These are phyloP conservation scores for Acmispon strigosus DNA, from an alignment of 306 rosid species.

Conservation along the genomic window DNA sequence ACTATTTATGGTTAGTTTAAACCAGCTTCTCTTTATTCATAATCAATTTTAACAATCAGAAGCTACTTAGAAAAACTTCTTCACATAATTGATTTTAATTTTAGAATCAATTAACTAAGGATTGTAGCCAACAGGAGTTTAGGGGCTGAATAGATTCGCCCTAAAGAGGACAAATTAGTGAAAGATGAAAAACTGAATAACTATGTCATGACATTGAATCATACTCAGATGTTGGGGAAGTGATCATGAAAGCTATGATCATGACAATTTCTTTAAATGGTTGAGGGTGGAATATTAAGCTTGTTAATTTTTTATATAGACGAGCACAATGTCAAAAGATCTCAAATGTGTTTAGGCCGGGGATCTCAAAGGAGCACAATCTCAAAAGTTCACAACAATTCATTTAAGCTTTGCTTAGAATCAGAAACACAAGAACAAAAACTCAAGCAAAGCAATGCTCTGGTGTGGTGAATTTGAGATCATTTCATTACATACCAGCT, in stretches of 20 bases:
- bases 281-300: not conserved
- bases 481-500: conserved; percentile 54
- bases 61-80: no score
- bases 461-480: not conserved
- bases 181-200: not conserved
- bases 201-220: no score
- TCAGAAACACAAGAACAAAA: conserved; percentile 3
- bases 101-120: no score
- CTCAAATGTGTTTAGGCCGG: no score
- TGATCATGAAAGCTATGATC: not conserved
- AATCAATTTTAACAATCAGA: no score
- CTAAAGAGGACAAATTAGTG: not conserved
- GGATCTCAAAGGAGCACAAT: no score
- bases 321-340: no score
- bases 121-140: no score
- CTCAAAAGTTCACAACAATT: not conserved
- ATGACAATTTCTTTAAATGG: not conserved
- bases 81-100: no score
- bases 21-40: no score
- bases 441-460: not conserved
- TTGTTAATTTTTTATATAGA: not conserved
- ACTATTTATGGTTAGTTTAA: no score
- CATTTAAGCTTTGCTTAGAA: not conserved
- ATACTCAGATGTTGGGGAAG: not conserved
- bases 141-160: not conserved